These are phyloP conservation scores for Exobasidium rhododendri DNA, from an alignment of 1,284 basidiomycete species.

Conservation along the genomic window DNA sequence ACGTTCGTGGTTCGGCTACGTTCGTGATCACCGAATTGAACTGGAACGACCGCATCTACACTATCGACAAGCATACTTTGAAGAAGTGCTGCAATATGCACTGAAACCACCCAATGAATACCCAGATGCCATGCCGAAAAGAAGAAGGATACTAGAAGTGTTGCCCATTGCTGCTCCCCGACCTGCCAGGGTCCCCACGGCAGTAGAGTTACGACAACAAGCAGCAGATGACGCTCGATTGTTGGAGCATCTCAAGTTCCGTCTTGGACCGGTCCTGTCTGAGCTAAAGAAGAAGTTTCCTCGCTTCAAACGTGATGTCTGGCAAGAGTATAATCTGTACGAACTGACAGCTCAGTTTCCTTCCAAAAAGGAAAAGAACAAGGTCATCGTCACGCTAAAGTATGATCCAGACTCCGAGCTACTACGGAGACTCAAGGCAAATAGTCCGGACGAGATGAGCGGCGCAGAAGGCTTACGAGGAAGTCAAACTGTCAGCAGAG, in stretches of 20 bases:
- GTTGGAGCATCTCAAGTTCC: constrained; percentile 78
- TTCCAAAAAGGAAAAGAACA: constrained; percentile 41
- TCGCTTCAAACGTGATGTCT: constrained; percentile 77
- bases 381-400: constrained; percentile 63
- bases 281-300: constrained; percentile 93
- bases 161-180: constrained; percentile 85
- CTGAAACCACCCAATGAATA: constrained; percentile 74
- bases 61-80: constrained; percentile 74
- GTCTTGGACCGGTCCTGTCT: constrained; percentile 77
- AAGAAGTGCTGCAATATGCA: constrained; percentile 56
- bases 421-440: constrained; percentile 12
- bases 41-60: constrained; percentile 54
- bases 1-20: constrained; percentile 81
- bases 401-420: constrained; percentile 63
- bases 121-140: constrained; percentile 81
- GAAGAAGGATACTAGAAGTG: constrained; percentile 77
- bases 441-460: constrained; percentile 2
- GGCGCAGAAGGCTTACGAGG: neutral
- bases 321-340: constrained; percentile 56
- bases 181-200: constrained; percentile 76
- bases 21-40: constrained; percentile 70
- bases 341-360: constrained; percentile 52
- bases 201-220: constrained; percentile 77
- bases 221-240: constrained; percentile 75
- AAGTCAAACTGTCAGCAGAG: neutral